Evolutionary conservation across 2,329 filamentous ascomycete species (phyloP).

Genomic region (Talaromyces piceae): DNA sequence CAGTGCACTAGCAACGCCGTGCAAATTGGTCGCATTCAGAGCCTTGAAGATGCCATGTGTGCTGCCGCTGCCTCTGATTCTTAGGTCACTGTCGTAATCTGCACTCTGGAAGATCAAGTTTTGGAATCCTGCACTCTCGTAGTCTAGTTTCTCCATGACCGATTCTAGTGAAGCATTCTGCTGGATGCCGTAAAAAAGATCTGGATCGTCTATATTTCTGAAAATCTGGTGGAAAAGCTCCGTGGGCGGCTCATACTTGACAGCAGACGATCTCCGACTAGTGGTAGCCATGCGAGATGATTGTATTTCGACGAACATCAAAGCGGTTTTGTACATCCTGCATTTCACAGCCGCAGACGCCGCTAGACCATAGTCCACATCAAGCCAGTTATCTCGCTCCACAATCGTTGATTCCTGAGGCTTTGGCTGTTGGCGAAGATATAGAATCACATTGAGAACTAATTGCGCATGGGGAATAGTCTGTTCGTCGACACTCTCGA

Average conservation of each 20-base stretch:
- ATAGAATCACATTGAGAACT: slow-evolving; percentile 72
- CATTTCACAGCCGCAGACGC: slow-evolving; percentile 67
- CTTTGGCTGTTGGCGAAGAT: slow-evolving; percentile 72
- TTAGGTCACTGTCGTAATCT: slow-evolving; percentile 78
- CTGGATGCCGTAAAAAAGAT: slow-evolving; percentile 87
- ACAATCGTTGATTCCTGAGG: slow-evolving; percentile 70
- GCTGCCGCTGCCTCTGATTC: slow-evolving; percentile 52
- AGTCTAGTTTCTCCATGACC: slow-evolving; percentile 74
- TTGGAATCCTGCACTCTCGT: slow-evolving; percentile 80
- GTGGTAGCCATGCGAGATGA: slow-evolving; percentile 49
- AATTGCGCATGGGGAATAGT: slow-evolving; percentile 60
- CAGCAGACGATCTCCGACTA: slow-evolving; percentile 60
- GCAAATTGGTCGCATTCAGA: slow-evolving; percentile 71
- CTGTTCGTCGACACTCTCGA: slow-evolving; percentile 39
- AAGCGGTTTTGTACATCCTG: slow-evolving; percentile 77
- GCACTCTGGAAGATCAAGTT: slow-evolving; percentile 86
- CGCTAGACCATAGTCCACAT: slow-evolving; percentile 66
- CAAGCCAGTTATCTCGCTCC: slow-evolving; percentile 76
- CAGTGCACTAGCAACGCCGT: slow-evolving; percentile 76
- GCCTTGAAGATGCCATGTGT: slow-evolving; percentile 66
- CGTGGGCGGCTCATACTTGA: slow-evolving; percentile 49
- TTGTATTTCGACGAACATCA: slow-evolving; percentile 73
- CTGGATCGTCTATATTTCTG: slow-evolving; percentile 87
- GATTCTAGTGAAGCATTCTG: slow-evolving; percentile 69
- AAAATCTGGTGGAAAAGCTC: slow-evolving; percentile 75